phyloP scores from a whole-genome alignment of 257 asterid species.

The Solanum tacnaense region DNA sequence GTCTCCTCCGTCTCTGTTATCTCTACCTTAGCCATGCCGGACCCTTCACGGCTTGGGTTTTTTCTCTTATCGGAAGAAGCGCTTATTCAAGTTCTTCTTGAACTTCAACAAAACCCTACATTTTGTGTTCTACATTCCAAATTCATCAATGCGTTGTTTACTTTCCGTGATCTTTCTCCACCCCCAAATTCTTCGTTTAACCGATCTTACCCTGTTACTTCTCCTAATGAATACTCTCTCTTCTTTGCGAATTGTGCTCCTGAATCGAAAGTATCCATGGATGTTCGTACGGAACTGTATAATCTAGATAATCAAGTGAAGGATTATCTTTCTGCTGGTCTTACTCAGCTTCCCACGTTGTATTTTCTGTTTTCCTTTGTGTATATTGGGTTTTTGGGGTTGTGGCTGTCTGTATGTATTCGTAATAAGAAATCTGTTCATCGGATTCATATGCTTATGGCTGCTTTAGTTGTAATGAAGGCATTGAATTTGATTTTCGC shows the following conservation, averaged over 20 bases:
- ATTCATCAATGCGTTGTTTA: conserved; percentile 44
- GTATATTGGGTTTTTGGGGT: conserved; percentile 48
- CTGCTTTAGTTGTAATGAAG: conserved; percentile 60
- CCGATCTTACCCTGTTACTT: conserved; percentile 43
- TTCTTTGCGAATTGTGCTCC: conserved; percentile 83
- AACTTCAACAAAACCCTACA: conserved; percentile 51
- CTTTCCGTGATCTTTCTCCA: conserved; percentile 75
- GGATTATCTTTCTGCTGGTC: conserved; percentile 66
- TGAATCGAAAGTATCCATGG: conserved; percentile 59
- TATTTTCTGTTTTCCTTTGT: conserved; percentile 54
- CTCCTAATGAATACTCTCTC: conserved; percentile 62
- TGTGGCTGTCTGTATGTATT: conserved; percentile 48
- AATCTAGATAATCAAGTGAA: conserved; percentile 45
- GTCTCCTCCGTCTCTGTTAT: conserved; percentile 49
- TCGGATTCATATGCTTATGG: conserved; percentile 81
- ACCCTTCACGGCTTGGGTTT: conserved; percentile 51
- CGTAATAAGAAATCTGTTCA: conserved; percentile 56
- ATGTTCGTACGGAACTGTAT: conserved; percentile 62
- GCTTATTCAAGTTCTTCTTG: conserved; percentile 52
- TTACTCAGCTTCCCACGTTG: conserved; percentile 52
- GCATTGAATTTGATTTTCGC: conserved; percentile 76
- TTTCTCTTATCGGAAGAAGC: conserved; percentile 69
- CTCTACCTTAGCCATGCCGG: conserved; percentile 27
- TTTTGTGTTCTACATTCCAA: conserved; percentile 77
- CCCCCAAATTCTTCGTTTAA: conserved; percentile 57